phyloP scores from a whole-genome alignment of 202 grass and related monocot genomes.

The Miscanthus sacchariflorus region DNA sequence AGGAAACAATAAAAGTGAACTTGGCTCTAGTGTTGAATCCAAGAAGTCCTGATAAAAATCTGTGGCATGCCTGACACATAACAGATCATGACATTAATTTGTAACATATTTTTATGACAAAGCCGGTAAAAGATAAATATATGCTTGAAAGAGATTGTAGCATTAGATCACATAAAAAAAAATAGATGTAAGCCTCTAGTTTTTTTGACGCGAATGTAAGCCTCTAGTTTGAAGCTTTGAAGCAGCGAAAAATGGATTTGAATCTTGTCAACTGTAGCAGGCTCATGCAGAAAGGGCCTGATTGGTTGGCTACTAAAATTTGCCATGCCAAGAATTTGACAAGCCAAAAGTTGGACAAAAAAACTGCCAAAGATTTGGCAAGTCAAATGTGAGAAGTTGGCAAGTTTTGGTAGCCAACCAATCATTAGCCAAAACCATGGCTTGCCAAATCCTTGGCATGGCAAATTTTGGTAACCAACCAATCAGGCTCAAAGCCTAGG shows the following conservation, averaged over 20 bases:
- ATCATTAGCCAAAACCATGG: too few relatives aligned
- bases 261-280: not conserved
- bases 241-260: not conserved
- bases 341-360: too few relatives aligned
- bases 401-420: too few relatives aligned
- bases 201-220: not conserved
- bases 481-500: not conserved
- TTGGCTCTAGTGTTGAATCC: not conserved
- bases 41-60: conserved; percentile 6
- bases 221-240: not conserved
- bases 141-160: not conserved
- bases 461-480: too few relatives aligned
- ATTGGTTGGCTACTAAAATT: too few relatives aligned
- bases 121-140: not conserved
- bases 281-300: not conserved
- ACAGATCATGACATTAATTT: conserved; percentile 11
- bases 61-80: not conserved
- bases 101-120: not conserved
- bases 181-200: not conserved
- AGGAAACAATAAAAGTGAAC: conserved; percentile 22
- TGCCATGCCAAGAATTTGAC: too few relatives aligned
- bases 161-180: not conserved
- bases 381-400: too few relatives aligned
- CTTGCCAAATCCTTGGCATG: too few relatives aligned
- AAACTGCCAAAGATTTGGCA: too few relatives aligned